These are phyloP conservation scores for Pseudisothecium myosuroides DNA, from an alignment of 225 moss, liverwort and hornwort species.

Conservation along the genomic window DNA sequence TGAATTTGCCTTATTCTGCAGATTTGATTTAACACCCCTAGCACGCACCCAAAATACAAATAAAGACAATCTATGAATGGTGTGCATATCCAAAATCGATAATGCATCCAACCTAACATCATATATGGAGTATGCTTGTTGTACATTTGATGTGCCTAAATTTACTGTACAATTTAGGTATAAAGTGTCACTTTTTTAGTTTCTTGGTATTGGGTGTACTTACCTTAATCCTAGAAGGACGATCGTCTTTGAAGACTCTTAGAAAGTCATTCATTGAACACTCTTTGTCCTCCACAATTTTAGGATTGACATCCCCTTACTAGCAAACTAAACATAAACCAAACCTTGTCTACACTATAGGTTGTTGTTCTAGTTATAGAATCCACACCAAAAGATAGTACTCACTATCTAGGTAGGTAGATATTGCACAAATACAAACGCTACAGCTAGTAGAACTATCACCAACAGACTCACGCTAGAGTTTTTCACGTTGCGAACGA, in stretches of 20 bases:
- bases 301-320: too few relatives aligned
- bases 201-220: not conserved
- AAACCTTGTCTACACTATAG: not conserved
- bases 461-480: too few relatives aligned
- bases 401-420: too few relatives aligned
- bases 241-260: not conserved
- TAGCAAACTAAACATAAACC: not conserved
- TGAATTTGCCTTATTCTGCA: not conserved
- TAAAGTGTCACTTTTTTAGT: not conserved
- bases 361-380: not conserved
- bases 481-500: too few relatives aligned
- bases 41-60: not conserved
- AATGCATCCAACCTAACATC: not conserved
- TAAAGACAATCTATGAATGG: accelerated
- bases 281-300: not conserved
- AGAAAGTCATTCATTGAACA: not conserved
- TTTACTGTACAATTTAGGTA: accelerated
- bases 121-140: accelerated
- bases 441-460: not conserved
- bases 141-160: not conserved
- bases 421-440: not conserved
- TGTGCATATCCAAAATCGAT: accelerated
- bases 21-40: not conserved
- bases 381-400: not conserved
- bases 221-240: not conserved